Base-by-base conservation (phyloP, 2,329 filamentous ascomycete species). In the Stromatinia cepivora region DNA sequence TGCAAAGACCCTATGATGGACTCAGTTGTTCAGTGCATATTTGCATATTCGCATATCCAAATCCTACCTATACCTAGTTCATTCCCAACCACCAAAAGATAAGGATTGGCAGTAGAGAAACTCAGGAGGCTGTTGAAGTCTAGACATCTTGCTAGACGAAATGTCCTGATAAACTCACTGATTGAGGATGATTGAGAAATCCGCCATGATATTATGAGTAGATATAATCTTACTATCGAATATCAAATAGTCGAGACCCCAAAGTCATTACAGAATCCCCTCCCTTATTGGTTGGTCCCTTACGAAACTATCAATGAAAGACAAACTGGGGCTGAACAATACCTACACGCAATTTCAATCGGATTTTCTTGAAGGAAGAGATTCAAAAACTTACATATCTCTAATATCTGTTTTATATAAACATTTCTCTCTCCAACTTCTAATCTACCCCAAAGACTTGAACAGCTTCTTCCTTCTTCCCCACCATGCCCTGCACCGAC, bases 401-500 rank as follows among this genome's bases (percentile, higher is more conserved):
- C 22, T 17, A 13, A 25, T 39, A 48, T 10, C 1, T 15, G 13
- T 25, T 39, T 36, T 1, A 8, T 25, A 20, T 4, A 17, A 58
- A 62, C 5, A 10, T 34, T 10, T 20, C 59, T 31, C n/a, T 53
- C 52, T n/a, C 31, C 22, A 13, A 7, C 11, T 36, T 50, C 13
- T 25, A 8, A 25, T 58, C 22, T 15, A 42, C 36, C 36, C 2
- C 5, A 15, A 42, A n/a, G 5, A 11, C 5, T 11, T 50, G 20
- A 36, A 62, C 22, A 25, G 13, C 13, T 17, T 20, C 22, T 13
- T 42, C 11, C 10, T 34, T 22, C 56, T 59, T 50, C 46, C 59
- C 59, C 59, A 52, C 46, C 50, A 52, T 52, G 46, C 61, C 22
- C 46, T 63, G 62, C 42, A 31, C 31, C 34, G 31, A 31, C 25